Evolutionary conservation across 2,329 filamentous ascomycete genomes (phyloP).

Genomic region (Hypoxylon sp.): DNA sequence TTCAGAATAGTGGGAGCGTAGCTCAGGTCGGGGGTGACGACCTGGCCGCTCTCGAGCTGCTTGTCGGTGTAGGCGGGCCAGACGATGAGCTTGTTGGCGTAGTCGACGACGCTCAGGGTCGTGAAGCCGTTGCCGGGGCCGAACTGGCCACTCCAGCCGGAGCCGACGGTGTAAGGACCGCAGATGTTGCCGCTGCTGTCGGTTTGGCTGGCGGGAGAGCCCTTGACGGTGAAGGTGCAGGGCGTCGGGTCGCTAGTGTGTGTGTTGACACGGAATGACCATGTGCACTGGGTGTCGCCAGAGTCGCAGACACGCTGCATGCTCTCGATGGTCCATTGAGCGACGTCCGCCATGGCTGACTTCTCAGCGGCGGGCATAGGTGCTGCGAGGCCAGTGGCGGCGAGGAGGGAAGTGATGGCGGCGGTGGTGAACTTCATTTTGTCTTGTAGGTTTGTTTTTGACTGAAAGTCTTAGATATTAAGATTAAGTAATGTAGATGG

Average conservation of each 20-base stretch:
- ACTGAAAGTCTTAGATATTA: constrained; percentile 31
- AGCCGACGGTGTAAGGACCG: constrained; percentile 66
- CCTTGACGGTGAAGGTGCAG: constrained; percentile 59
- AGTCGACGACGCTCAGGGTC: constrained; percentile 65
- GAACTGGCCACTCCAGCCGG: constrained; percentile 70
- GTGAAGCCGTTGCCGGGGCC: constrained; percentile 68
- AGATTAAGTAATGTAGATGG: constrained; percentile 23
- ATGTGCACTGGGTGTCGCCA: constrained; percentile 58
- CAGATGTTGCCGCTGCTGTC: constrained; percentile 59
- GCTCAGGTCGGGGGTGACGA: constrained; percentile 63
- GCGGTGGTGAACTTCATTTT: constrained; percentile 57
- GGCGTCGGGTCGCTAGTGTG: constrained; percentile 50
- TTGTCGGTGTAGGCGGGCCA: constrained; percentile 69
- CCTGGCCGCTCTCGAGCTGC: constrained; percentile 61
- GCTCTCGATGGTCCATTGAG: constrained; percentile 59
- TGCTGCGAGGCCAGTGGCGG: constrained; percentile 49
- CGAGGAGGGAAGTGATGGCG: constrained; percentile 50
- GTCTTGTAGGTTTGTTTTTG: constrained; percentile 11
- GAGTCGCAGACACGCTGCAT: constrained; percentile 59
- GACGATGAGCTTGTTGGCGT: constrained; percentile 60
- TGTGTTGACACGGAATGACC: constrained; percentile 60
- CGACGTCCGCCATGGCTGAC: constrained; percentile 51
- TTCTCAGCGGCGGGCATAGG: constrained; percentile 44
- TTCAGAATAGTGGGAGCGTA: constrained; percentile 44
- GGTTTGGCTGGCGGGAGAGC: constrained; percentile 56